A percentile compares a stretch with the other conserved stretches of the same genome.
Evolutionary conservation across 192 early-diverging fungal genomes (phyloP).

Genomic region (Dimargaris cristalligena): DNA sequence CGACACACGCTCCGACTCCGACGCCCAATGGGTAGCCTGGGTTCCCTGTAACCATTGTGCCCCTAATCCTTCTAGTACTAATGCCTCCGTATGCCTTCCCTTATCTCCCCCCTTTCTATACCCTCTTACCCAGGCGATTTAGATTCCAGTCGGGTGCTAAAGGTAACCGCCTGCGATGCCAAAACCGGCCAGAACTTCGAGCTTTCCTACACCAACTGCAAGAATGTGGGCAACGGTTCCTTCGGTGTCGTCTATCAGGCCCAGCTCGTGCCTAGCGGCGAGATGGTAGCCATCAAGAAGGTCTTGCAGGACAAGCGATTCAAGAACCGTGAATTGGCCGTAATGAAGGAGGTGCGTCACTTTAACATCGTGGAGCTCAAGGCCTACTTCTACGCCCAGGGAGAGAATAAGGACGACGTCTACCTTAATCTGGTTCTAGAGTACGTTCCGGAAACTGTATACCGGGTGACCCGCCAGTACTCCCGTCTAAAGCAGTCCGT

Average conservation of each 20-base stretch:
- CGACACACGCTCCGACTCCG: no score
- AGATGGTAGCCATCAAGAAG: conserved; percentile 94
- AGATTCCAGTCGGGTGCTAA: conserved; percentile 50
- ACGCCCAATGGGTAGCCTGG: no score
- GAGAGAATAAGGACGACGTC: conserved; percentile 88
- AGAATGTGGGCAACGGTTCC: conserved; percentile 91
- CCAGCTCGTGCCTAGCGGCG: conserved; percentile 56
- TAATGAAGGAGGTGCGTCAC: conserved; percentile 83
- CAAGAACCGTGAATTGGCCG: conserved; percentile 89
- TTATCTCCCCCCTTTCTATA: no score
- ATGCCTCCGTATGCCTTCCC: background rate
- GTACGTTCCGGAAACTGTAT: conserved; percentile 92
- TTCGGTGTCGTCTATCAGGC: conserved; percentile 98
- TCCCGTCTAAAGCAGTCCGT: conserved; percentile 76
- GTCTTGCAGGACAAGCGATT: conserved; percentile 97
- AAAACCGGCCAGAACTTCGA: conserved; percentile 69
- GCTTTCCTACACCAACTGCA: conserved; percentile 78
- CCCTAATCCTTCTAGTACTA: background rate
- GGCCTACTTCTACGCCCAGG: conserved; percentile 89
- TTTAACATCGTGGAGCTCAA: conserved; percentile 82
- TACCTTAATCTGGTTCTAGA: conserved; percentile 93
- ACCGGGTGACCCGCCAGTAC: conserved; percentile 79
- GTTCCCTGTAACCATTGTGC: no score
- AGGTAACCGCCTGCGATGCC: conserved; percentile 73
- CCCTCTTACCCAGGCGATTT: conserved; percentile 25